Evolutionary conservation across 2,329 filamentous ascomycete genomes (phyloP), one percentile per base, ranked within the genome.

Genomic region (Ceratocystis cubensis): DNA sequence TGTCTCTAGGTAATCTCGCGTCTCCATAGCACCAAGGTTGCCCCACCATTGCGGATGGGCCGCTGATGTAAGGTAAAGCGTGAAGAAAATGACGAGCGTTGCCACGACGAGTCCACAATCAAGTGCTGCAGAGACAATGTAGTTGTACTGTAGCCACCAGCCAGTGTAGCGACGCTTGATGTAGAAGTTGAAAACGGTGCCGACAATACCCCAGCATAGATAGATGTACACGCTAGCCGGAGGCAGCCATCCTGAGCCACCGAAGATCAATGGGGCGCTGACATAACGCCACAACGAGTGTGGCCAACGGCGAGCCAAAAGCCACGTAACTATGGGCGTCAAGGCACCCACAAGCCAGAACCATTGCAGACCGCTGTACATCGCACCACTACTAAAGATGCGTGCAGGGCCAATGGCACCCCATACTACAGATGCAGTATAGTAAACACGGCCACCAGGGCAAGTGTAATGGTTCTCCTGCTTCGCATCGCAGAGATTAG

Each of bases 131-230:
- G 86, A 88, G 0, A 86, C 84, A 72, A 89, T 80, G 73, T 90
- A 91, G 77, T 91, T 90, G 77, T 89, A 91, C 74, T 86, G 84
- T 74, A 87, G 78, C 88, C 88, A 91, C 88, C 87, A 90, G 44
- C 85, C 87, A 3, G 80, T 82, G 75, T 81, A 87, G 69, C 82
- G 80, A 67, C 84, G 80, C 72, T 83, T 82, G 72, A 90, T 82
- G 70, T 79, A 84, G 71, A 81, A 86, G 75, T 89, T 88, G 77
- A 90, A 90, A 45, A 86, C 70, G 61, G 82, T 80, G 7, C 88
- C 88, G 5, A 88, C 83, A 30, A 84, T 73, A 3, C 83, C 86
- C 88, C 88, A 90, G 71, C 82, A 82, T 57, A 88, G 81, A 72
- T 89, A 91, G 70, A 84, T 89, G 69, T 88, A 83, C 0, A 85